A percentile compares a stretch with the other conserved stretches of the same genome.
These are phyloP conservation scores for Sugiyamaella americana DNA, from an alignment of 805 yeast genomes.

Conservation along the genomic window DNA sequence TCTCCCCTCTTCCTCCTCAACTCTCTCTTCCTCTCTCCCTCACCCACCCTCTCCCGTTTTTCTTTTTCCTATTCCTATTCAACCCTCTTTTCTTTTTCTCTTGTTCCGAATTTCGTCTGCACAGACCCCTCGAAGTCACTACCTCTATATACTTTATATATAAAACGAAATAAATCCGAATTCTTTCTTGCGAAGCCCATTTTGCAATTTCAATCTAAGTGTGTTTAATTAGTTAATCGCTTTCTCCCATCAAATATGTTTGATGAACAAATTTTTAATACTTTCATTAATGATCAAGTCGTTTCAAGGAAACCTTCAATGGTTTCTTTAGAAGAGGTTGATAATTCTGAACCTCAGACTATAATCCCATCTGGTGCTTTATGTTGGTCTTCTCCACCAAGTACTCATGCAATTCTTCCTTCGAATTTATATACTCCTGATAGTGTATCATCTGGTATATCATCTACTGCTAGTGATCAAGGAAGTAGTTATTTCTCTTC, in stretches of 20 bases:
- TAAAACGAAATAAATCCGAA: too few species aligned
- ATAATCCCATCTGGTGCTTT: conserved; percentile 7
- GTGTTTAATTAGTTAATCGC: too few species aligned
- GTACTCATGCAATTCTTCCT: background rate
- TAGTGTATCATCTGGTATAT: background rate
- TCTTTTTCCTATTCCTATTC: too few species aligned
- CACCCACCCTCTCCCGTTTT: too few species aligned
- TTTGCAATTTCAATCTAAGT: too few species aligned
- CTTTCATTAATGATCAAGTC: conserved; percentile 4
- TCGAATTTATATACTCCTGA: conserved; percentile 6
- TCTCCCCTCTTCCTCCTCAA: too few species aligned
- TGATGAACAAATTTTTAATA: conserved; percentile 1
- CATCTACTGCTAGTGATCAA: conserved; percentile 1
- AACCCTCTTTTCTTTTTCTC: too few species aligned
- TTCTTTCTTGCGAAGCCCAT: too few species aligned
- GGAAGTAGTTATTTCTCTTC: conserved; percentile 7
- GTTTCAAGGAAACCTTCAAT: conserved; percentile 10
- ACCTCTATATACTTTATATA: too few species aligned
- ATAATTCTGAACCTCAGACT: conserved; percentile 5
- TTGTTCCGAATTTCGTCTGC: too few species aligned
- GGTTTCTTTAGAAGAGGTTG: conserved; percentile 7
- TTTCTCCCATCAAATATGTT: conserved; percentile 1
- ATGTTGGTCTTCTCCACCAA: conserved; percentile 8
- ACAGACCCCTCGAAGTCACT: too few species aligned
- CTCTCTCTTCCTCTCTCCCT: too few species aligned